Base-by-base conservation (phyloP, 2,329 filamentous ascomycete species). In the Colletotrichum coccodes region DNA sequence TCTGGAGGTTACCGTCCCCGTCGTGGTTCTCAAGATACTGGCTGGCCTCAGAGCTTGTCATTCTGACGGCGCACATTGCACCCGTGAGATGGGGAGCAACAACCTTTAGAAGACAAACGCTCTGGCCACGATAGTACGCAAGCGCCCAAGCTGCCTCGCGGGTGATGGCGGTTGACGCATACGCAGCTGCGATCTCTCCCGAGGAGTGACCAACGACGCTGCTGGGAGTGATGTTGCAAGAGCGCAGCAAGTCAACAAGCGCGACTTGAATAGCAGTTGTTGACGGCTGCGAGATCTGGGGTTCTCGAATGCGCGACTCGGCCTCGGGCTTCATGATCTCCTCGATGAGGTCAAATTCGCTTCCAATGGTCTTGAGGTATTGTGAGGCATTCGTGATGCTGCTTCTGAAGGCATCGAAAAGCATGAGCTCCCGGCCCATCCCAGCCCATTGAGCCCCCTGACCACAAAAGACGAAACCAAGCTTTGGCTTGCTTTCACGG, bases 151-250 rank as follows among this genome's bases (percentile, higher is more conserved):
- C 83, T 6, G 75, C 74, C 54, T 80, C 73, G 23, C 75, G 74
- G 2, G 77, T 75, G 23, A 85, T 74, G 18, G 76, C 75, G 0
- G 77, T 79, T 0, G 74, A 75, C 9, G 83, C 80, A 61, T 80
- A 83, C 1, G 83, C 82, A 7, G 83, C 83, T 1, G 82, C 83
- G 36, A 85, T 81, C 61, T 85, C 83, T 2, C 83, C 83, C 1
- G 83, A 85, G 0, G 83, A 85, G 69, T 85, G 83, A 0, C 83
- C 83, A 8, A 84, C 74, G 4, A 83, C 80, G 21, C 76, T 72
- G 6, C 66, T 69, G 2, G 82, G 79, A 1, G 50, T 57, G 36
- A 84, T 72, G 11, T 72, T 74, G 16, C 81, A 76, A 3, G 77
- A 76, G 9, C 63, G 59, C 5, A 84, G 71, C 5, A 84, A 74